Evolutionary conservation across 257 asterid species (phyloP).

Genomic region (Parsonsia alboflavescens): DNA sequence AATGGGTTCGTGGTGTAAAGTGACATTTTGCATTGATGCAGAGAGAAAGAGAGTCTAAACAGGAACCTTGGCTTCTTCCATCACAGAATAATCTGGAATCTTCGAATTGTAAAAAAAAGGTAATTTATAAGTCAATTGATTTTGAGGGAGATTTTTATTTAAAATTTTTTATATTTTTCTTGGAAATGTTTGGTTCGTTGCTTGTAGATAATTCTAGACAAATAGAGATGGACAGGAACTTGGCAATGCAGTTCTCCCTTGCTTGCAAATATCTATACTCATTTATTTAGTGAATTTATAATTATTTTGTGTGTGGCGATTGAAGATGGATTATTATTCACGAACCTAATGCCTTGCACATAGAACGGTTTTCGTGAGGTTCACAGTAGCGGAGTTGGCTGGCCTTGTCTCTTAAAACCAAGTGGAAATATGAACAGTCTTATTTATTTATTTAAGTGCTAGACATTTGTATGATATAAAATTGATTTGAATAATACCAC

Average conservation of each 20-base stretch:
- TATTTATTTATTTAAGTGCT: no score
- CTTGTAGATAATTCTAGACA: constrained; percentile 35
- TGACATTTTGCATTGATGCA: background rate
- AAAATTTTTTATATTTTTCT: constrained; percentile 7
- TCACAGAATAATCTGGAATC: background rate
- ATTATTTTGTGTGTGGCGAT: background rate
- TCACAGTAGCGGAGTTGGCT: no score
- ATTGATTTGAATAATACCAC: no score
- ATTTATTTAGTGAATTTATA: constrained; percentile 2
- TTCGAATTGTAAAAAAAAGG: background rate
- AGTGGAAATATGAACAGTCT: no score
- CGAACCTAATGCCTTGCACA: no score
- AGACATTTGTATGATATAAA: no score
- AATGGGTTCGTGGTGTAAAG: background rate
- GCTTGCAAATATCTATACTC: background rate
- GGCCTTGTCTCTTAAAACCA: no score
- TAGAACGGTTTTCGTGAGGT: no score
- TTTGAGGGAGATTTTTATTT: constrained; percentile 10
- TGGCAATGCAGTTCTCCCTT: background rate
- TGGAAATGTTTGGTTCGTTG: constrained; percentile 9
- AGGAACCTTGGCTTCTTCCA: background rate
- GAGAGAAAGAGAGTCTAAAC: background rate
- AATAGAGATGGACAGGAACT: background rate
- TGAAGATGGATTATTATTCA: background rate
- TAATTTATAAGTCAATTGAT: constrained; percentile 13